Percentiles rank a stretch among this genome's conserved stretches.
Evolutionary conservation across 2,329 filamentous ascomycete species (phyloP).

Genomic region (Helotiales sp.): DNA sequence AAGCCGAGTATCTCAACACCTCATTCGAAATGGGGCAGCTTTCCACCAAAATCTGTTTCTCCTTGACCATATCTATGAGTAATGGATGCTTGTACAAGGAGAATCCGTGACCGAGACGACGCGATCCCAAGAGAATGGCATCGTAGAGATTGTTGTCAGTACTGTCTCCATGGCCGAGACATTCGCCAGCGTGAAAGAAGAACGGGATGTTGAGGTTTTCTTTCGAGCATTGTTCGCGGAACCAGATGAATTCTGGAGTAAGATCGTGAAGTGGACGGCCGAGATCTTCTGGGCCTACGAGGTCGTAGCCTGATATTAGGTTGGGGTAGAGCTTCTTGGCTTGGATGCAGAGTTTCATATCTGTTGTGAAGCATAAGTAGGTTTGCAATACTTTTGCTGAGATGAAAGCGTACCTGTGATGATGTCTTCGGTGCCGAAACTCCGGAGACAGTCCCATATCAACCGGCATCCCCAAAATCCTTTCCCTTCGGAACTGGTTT

Average conservation of each 20-base stretch:
- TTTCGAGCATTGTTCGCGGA: slow-evolving; percentile 74
- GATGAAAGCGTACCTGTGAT: slow-evolving; percentile 50
- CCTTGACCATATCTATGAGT: slow-evolving; percentile 79
- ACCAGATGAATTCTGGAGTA: slow-evolving; percentile 84
- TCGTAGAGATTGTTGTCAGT: slow-evolving; percentile 83
- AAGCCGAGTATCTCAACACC: slow-evolving; percentile 74
- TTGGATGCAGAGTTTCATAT: slow-evolving; percentile 81
- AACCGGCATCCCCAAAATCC: slow-evolving; percentile 79
- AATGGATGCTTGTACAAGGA: slow-evolving; percentile 86
- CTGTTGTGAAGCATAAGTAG: slow-evolving; percentile 29
- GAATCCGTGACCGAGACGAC: slow-evolving; percentile 84
- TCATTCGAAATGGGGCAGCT: slow-evolving; percentile 89
- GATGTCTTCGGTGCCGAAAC: slow-evolving; percentile 60
- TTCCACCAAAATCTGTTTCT: slow-evolving; percentile 82
- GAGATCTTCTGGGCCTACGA: slow-evolving; percentile 81
- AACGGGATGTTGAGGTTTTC: slow-evolving; percentile 80
- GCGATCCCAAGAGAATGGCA: slow-evolving; percentile 77
- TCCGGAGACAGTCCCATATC: slow-evolving; percentile 77
- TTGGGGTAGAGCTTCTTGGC: slow-evolving; percentile 76
- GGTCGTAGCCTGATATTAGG: slow-evolving; percentile 80
- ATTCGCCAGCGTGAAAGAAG: slow-evolving; percentile 92
- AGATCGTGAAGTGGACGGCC: slow-evolving; percentile 73
- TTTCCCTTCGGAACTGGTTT: slow-evolving; percentile 63
- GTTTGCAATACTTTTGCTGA: not conserved
- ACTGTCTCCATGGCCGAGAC: slow-evolving; percentile 70